Evolutionary conservation across 2,329 filamentous ascomycete species (phyloP).

Genomic region (Colletotrichum melonis): DNA sequence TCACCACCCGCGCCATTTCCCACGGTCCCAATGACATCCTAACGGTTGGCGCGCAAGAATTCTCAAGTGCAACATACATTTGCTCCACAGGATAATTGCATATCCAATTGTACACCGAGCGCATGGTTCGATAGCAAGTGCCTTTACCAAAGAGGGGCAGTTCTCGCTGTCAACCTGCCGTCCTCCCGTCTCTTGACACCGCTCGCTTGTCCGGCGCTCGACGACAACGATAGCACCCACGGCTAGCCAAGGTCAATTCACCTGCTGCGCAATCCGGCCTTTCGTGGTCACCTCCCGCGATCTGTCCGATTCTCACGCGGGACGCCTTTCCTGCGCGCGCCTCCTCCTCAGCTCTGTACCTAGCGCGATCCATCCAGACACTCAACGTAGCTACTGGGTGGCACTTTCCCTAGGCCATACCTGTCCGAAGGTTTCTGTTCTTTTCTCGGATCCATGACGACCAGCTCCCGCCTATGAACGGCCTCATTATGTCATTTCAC

Average conservation of each 20-base stretch:
- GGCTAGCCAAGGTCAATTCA: not conserved
- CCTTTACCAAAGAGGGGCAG: slow-evolving; percentile 24
- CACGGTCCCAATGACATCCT: not conserved
- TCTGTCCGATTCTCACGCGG: not conserved
- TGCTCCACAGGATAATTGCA: not conserved
- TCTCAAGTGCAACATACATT: not conserved
- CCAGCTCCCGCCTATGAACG: slow-evolving; percentile 25
- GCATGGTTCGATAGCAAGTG: slow-evolving; percentile 15
- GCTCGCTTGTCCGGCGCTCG: not conserved
- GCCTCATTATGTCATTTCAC: slow-evolving; percentile 35
- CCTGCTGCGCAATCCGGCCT: slow-evolving; percentile 1
- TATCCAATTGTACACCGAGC: not conserved
- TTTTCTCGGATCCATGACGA: slow-evolving; percentile 11
- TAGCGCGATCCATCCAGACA: not conserved
- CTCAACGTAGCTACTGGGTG: not conserved
- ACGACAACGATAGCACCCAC: not conserved
- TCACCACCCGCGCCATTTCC: slow-evolving; percentile 10
- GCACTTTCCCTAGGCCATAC: not conserved
- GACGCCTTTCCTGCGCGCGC: not conserved
- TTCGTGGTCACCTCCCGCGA: not conserved
- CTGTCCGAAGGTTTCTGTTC: not conserved
- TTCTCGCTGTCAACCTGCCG: not conserved
- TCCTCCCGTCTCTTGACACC: not conserved
- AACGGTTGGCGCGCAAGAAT: not conserved
- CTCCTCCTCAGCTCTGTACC: not conserved